These are phyloP conservation scores for Coemansia javaensis DNA, from an alignment of 192 early-diverging fungal species.

Conservation along the genomic window DNA sequence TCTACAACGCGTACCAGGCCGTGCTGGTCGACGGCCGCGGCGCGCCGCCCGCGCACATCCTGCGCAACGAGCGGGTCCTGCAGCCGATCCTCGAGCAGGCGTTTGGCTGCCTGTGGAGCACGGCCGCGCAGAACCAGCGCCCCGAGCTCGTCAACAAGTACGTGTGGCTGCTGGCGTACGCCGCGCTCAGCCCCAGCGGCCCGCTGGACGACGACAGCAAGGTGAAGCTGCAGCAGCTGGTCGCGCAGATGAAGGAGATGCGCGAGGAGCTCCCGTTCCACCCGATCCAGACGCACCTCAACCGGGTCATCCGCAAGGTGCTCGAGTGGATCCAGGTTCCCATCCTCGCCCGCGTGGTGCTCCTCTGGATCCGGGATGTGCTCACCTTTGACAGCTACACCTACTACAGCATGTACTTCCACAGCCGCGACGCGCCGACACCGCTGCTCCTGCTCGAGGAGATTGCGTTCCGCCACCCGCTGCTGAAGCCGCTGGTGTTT, in stretches of 20 bases:
- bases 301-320: slow-evolving; percentile 19
- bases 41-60: slow-evolving; percentile 8
- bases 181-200: slow-evolving; percentile 11
- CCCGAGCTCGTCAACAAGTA: slow-evolving; percentile 26
- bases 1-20: slow-evolving; percentile 34
- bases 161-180: slow-evolving; percentile 46
- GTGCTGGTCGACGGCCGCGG: slow-evolving; percentile 2
- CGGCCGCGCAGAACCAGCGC: slow-evolving; percentile 5
- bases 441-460: slow-evolving; percentile 70
- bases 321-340: slow-evolving; percentile 33
- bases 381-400: slow-evolving; percentile 53
- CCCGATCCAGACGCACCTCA: slow-evolving; percentile 25
- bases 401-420: slow-evolving; percentile 69
- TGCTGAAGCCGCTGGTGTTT: slow-evolving; percentile 64
- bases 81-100: slow-evolving; percentile 34
- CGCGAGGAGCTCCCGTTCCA: slow-evolving; percentile 19
- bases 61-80: slow-evolving; percentile 33
- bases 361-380: slow-evolving; percentile 62
- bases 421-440: slow-evolving; percentile 55
- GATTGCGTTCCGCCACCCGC: slow-evolving; percentile 67
- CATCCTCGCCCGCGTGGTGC: slow-evolving; percentile 31
- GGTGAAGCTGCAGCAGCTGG: slow-evolving; percentile 12
- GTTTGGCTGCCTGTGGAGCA: slow-evolving; percentile 39
- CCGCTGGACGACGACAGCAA: slow-evolving; percentile 5
- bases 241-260: slow-evolving; percentile 28